Conservation (phyloP, 2,329 filamentous ascomycete species). For the Arthrobotrys megalospora region DNA sequence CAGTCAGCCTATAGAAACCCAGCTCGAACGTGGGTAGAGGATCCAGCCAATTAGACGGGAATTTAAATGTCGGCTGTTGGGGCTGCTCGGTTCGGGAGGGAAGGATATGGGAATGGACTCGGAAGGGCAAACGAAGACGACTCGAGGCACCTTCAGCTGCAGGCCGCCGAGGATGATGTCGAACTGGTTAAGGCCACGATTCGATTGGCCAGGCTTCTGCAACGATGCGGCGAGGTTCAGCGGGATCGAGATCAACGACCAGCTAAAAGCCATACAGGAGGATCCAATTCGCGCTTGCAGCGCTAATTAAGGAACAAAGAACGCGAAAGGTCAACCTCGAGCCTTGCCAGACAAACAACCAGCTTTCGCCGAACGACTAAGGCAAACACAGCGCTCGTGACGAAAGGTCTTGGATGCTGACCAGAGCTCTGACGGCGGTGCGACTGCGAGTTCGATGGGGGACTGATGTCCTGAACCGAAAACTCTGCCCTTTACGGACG, state of each 20-base stretch:
- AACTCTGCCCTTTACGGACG: constrained; percentile 14
- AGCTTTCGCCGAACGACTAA: background rate
- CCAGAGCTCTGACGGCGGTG: constrained; percentile 24
- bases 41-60: constrained; percentile 3
- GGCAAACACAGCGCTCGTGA: constrained; percentile 15
- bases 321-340: constrained; percentile 2
- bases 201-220: constrained; percentile 36
- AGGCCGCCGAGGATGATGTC: constrained; percentile 27
- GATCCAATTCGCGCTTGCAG: constrained; percentile 31
- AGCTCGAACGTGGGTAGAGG: background rate
- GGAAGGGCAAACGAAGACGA: constrained; percentile 26
- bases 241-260: constrained; percentile 18
- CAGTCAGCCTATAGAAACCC: background rate
- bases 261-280: constrained; percentile 1
- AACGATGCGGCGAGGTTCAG: constrained; percentile 40
- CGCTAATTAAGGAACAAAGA: constrained; percentile 18
- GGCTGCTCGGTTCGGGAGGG: constrained; percentile 25
- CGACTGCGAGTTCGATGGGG: constrained; percentile 8
- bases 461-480: constrained; percentile 6
- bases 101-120: background rate
- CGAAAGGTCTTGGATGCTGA: constrained; percentile 20
- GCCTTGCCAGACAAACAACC: constrained; percentile 10
- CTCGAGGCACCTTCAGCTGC: constrained; percentile 20
- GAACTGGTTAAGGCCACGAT: constrained; percentile 5
- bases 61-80: constrained; percentile 10